A percentile compares a stretch with the other conserved stretches of the same genome.
Evolutionary conservation across 495 filamentous ascomycete genomes (phyloP).

Genomic region (Paragyromitra xinjiangensis): DNA sequence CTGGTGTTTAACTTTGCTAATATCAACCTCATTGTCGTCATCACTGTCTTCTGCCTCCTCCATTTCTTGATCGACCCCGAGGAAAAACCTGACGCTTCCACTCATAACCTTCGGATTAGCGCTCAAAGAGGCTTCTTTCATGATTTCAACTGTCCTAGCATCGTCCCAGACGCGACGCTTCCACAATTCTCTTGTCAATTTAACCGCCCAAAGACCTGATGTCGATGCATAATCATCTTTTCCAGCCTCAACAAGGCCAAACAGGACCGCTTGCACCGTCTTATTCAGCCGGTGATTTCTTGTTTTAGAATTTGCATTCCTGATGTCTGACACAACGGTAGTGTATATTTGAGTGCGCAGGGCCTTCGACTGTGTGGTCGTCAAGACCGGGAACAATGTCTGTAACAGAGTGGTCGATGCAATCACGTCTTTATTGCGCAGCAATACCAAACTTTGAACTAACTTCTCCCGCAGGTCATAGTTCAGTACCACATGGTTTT

Average conservation of each 20-base stretch:
- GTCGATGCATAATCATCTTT: slow-evolving; percentile 74
- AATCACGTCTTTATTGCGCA: slow-evolving; percentile 89
- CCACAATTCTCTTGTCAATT: slow-evolving; percentile 87
- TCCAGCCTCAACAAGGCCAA: slow-evolving; percentile 80
- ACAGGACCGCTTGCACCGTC: slow-evolving; percentile 89
- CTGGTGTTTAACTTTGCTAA: slow-evolving; percentile 83
- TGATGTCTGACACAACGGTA: slow-evolving; percentile 90
- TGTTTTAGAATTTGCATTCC: slow-evolving; percentile 81
- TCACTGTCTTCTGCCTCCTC: slow-evolving; percentile 90
- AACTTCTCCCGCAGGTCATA: slow-evolving; percentile 89
- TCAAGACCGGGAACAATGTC: slow-evolving; percentile 90
- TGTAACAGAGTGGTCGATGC: slow-evolving; percentile 83
- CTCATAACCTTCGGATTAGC: slow-evolving; percentile 85
- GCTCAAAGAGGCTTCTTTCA: slow-evolving; percentile 72
- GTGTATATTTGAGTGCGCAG: slow-evolving; percentile 83
- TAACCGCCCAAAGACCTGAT: slow-evolving; percentile 93
- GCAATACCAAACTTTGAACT: slow-evolving; percentile 84
- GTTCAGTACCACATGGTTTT: slow-evolving; percentile 82
- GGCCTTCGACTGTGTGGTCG: slow-evolving; percentile 84
- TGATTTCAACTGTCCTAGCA: slow-evolving; percentile 76
- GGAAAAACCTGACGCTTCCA: slow-evolving; percentile 90
- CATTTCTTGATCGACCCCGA: slow-evolving; percentile 92
- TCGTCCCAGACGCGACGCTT: slow-evolving; percentile 89
- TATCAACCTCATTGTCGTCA: slow-evolving; percentile 79
- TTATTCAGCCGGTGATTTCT: slow-evolving; percentile 92